Conservation (phyloP, 179 eudicot species). For the Gypsophila paniculata region DNA sequence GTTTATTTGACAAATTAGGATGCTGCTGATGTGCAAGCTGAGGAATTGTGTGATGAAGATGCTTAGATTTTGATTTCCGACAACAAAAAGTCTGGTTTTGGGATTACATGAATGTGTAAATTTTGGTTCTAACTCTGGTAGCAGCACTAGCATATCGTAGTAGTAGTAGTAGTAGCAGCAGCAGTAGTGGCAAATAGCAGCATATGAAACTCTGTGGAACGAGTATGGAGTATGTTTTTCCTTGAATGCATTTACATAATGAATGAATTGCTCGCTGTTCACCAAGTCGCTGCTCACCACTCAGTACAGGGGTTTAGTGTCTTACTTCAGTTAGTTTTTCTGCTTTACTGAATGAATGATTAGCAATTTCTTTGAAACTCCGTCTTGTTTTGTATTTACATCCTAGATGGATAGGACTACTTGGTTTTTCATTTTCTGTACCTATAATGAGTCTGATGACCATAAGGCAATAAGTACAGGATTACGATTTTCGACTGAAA, state of each 20-base stretch:
- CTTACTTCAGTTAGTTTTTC: no score
- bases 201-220: background rate
- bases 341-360: no score
- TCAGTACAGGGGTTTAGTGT: background rate
- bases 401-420: no score
- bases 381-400: no score
- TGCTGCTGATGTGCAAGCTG: constrained; percentile 33
- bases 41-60: constrained; percentile 45
- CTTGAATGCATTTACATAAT: background rate
- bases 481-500: no score
- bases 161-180: background rate
- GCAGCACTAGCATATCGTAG: constrained; percentile 10
- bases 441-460: no score
- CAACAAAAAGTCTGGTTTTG: background rate
- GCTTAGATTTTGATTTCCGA: constrained; percentile 15
- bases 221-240: background rate
- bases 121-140: constrained; percentile 10
- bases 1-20: constrained; percentile 21
- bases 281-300: no score
- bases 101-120: constrained; percentile 24
- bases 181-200: background rate
- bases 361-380: no score
- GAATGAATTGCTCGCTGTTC: background rate
- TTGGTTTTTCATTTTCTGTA: no score
- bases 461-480: no score